A percentile compares a stretch with the other conserved stretches of the same genome.
Conservation (phyloP, 1,284 basidiomycete species). For the Lignosus rhinocerotis region DNA sequence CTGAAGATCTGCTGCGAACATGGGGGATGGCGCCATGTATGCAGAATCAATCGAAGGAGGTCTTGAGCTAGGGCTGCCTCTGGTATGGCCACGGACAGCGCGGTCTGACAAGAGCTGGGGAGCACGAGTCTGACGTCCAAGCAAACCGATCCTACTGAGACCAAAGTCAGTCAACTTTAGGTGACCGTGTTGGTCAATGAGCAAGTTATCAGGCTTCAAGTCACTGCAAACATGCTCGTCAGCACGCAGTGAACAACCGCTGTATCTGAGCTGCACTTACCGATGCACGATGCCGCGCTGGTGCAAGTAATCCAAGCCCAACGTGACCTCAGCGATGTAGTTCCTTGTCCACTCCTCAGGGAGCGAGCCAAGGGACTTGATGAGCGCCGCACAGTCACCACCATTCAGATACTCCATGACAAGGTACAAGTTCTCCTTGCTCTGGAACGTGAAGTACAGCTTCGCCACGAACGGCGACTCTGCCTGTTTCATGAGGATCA, state of each 20-base stretch:
- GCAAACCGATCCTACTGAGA: conserved; percentile 92
- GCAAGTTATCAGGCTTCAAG: conserved; percentile 95
- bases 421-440: conserved; percentile 96
- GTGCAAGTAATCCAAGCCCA: conserved; percentile 96
- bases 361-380: conserved; percentile 92
- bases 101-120: conserved; percentile 52
- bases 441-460: conserved; percentile 99
- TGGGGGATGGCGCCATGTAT: conserved; percentile 67
- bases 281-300: conserved; percentile 95
- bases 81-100: conserved; percentile 47
- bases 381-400: conserved; percentile 94
- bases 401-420: conserved; percentile 99
- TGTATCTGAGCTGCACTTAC: conserved; percentile 51
- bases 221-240: conserved; percentile 58
- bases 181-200: conserved; percentile 96
- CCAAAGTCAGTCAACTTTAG: conserved; percentile 98
- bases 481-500: conserved; percentile 99
- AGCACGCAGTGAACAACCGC: neutral
- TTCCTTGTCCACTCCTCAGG: conserved; percentile 97
- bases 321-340: conserved; percentile 94
- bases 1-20: conserved; percentile 57
- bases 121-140: conserved; percentile 93
- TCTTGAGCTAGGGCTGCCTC: conserved; percentile 69
- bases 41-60: conserved; percentile 84
- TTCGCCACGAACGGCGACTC: conserved; percentile 99